Conservation (phyloP, 2,329 filamentous ascomycete species). For the Acrodontium crateriforme region DNA sequence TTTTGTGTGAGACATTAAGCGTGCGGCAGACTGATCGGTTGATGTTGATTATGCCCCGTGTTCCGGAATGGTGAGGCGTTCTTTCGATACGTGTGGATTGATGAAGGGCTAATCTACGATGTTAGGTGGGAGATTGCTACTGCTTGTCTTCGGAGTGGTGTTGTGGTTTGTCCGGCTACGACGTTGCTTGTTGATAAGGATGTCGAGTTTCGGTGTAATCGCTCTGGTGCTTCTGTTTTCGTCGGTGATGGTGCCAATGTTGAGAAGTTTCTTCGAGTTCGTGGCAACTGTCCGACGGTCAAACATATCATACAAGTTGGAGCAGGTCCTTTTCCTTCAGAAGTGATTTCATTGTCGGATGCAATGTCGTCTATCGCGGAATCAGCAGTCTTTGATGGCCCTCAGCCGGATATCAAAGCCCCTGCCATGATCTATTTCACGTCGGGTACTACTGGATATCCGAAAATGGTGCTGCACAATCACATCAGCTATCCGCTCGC, state of each 20-base stretch:
- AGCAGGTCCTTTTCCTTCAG: conserved; percentile 9
- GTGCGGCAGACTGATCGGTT: conserved; percentile 22
- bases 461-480: conserved; percentile 30
- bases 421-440: conserved; percentile 28
- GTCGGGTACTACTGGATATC: conserved; percentile 26
- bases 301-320: conserved; percentile 22
- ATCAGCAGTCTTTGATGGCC: conserved; percentile 12
- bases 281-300: conserved; percentile 20
- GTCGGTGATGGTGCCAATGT: conserved; percentile 25
- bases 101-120: conserved; percentile 4
- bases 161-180: conserved; percentile 27
- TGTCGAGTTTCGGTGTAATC: conserved; percentile 24
- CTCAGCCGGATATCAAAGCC: conserved; percentile 16
- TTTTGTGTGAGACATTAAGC: conserved; percentile 21
- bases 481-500: conserved; percentile 29
- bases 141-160: conserved; percentile 22
- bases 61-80: conserved; percentile 26
- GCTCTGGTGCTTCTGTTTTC: conserved; percentile 24
- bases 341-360: conserved; percentile 15
- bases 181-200: conserved; percentile 26
- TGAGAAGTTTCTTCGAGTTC: conserved; percentile 21
- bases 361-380: conserved; percentile 15
- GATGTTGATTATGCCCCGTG: conserved; percentile 24
- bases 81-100: background rate
- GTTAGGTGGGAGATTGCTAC: conserved; percentile 30